A percentile compares a stretch with the other conserved stretches of the same genome.
Conservation (phyloP, 2,329 filamentous ascomycete genomes). For the Trichophyton schoenleinii region DNA sequence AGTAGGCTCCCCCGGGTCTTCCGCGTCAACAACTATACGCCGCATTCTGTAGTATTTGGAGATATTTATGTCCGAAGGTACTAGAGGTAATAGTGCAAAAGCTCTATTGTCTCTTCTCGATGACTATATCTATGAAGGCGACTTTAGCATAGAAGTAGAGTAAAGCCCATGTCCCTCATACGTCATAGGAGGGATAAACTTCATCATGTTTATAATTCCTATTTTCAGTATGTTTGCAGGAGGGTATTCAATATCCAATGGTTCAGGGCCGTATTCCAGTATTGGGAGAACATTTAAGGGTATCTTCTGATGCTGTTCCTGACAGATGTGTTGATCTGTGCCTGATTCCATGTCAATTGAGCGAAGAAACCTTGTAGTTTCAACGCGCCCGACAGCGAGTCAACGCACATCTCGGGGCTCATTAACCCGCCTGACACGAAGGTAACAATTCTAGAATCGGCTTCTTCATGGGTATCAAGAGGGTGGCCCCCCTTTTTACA, state of each 20-base stretch:
- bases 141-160: background rate
- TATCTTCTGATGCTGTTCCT: too few relatives aligned
- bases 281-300: too few relatives aligned
- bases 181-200: background rate
- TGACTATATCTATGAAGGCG: background rate
- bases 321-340: too few relatives aligned
- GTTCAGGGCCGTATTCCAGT: too few relatives aligned
- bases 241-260: too few relatives aligned
- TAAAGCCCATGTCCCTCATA: background rate
- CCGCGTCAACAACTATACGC: conserved; percentile 23
- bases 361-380: too few relatives aligned
- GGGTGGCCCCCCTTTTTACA: background rate
- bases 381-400: too few relatives aligned
- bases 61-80: background rate
- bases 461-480: too few relatives aligned
- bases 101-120: background rate
- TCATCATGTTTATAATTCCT: background rate
- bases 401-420: too few relatives aligned
- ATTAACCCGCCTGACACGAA: too few relatives aligned
- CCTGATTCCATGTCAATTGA: too few relatives aligned
- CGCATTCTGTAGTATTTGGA: background rate
- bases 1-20: conserved; percentile 26
- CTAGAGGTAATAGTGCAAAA: background rate
- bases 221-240: background rate
- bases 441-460: too few relatives aligned